Evolutionary conservation across 2,329 filamentous ascomycete genomes (phyloP).

Genomic region (Xylariaceae sp.): DNA sequence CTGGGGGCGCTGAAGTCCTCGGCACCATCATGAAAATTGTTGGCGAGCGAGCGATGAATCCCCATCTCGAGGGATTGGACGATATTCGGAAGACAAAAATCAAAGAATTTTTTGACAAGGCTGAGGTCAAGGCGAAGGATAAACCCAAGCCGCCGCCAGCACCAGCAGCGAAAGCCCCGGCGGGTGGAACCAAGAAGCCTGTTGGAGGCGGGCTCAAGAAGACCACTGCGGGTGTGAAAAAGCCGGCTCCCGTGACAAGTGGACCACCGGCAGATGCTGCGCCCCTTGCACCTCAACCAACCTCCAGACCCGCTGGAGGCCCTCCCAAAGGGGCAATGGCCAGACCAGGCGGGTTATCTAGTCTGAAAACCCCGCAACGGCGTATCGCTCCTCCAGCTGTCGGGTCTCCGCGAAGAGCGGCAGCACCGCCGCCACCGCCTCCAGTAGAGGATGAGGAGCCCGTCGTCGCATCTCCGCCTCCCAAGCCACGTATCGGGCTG

Average conservation of each 20-base stretch:
- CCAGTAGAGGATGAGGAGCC: constrained; percentile 52
- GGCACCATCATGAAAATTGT: constrained; percentile 98
- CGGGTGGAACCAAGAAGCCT: constrained; percentile 33
- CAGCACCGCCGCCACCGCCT: constrained; percentile 41
- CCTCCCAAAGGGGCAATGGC: constrained; percentile 50
- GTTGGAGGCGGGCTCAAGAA: constrained; percentile 41
- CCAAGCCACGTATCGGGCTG: constrained; percentile 58
- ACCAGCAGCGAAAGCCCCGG: constrained; percentile 48
- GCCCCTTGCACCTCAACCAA: constrained; percentile 53
- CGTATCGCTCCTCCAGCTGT: constrained; percentile 44
- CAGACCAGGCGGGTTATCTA: constrained; percentile 47
- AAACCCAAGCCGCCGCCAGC: constrained; percentile 78
- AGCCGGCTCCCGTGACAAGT: constrained; percentile 38
- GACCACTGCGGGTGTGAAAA: constrained; percentile 48
- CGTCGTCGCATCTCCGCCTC: constrained; percentile 45
- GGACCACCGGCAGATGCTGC: constrained; percentile 43
- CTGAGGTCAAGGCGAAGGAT: constrained; percentile 82
- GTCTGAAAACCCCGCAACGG: constrained; percentile 56
- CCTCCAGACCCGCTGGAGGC: constrained; percentile 42
- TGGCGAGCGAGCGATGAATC: constrained; percentile 91
- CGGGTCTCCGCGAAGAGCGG: constrained; percentile 48
- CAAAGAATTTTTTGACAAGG: constrained; percentile 79
- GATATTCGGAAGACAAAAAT: constrained; percentile 95
- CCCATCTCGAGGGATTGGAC: constrained; percentile 84
- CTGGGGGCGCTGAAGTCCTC: constrained; percentile 84